phyloP scores from a whole-genome alignment of 495 filamentous ascomycete species.

The Hapsidospora chrysogenum region DNA sequence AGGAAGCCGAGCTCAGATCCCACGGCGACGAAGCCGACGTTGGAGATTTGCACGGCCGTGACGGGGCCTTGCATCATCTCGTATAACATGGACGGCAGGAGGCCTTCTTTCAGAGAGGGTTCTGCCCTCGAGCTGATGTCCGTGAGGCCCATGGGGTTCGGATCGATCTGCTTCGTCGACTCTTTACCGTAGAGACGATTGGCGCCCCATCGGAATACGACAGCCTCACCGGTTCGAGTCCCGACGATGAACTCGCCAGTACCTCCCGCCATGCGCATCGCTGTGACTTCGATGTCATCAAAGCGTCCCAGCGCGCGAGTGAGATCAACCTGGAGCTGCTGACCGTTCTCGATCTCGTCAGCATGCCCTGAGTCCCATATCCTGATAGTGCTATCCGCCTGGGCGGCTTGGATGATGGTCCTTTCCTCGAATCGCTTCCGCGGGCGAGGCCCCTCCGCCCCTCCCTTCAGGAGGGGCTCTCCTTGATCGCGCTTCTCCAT shows the following conservation, averaged over 20 bases:
- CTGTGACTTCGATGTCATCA: conserved; percentile 59
- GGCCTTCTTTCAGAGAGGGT: conserved; percentile 61
- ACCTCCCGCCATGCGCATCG: conserved; percentile 55
- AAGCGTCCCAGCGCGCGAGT: conserved; percentile 64
- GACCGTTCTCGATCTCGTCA: conserved; percentile 82
- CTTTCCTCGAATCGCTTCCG: conserved; percentile 63
- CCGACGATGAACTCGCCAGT: conserved; percentile 78
- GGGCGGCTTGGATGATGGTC: conserved; percentile 65
- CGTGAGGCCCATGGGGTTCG: conserved; percentile 46
- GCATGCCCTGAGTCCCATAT: conserved; percentile 83
- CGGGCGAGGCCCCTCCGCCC: conserved; percentile 46
- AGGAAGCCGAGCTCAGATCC: conserved; percentile 70
- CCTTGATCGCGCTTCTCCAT: conserved; percentile 55
- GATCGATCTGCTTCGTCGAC: conserved; percentile 32
- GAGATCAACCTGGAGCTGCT: conserved; percentile 70
- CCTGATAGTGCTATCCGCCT: conserved; percentile 73
- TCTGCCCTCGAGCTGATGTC: conserved; percentile 61
- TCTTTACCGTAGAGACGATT: conserved; percentile 45
- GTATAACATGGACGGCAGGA: conserved; percentile 66
- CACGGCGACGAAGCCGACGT: conserved; percentile 79
- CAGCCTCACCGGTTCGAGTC: conserved; percentile 61
- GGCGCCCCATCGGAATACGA: conserved; percentile 72
- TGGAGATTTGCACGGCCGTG: conserved; percentile 62
- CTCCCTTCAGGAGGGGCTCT: conserved; percentile 59
- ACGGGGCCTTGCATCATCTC: conserved; percentile 68